phyloP scores from a whole-genome alignment of 2,329 filamentous ascomycete genomes.

The Paraphoma sp. region DNA sequence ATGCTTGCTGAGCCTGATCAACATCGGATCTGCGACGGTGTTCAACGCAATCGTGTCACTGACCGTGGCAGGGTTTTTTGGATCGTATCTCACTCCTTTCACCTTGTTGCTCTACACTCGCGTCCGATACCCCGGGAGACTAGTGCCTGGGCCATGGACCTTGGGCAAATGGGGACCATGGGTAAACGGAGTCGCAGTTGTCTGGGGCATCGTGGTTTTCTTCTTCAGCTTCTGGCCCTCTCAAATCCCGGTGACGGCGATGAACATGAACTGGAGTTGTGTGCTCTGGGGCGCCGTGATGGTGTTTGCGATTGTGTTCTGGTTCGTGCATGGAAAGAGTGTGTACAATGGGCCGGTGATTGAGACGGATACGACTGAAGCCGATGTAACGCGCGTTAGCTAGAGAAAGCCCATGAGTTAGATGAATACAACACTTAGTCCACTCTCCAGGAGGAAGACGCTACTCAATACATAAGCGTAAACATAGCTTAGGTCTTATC shows the following conservation, averaged over 20 bases:
- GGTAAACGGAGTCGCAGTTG: slow-evolving; percentile 18
- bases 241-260: slow-evolving; percentile 16
- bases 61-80: slow-evolving; percentile 22
- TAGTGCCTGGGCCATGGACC: slow-evolving; percentile 12
- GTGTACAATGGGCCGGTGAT: slow-evolving; percentile 24
- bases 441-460: no score
- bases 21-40: slow-evolving; percentile 21
- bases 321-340: slow-evolving; percentile 17
- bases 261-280: slow-evolving; percentile 30
- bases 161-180: slow-evolving; percentile 17
- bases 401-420: background rate
- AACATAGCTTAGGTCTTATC: no score
- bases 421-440: no score
- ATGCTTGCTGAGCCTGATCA: slow-evolving; percentile 20
- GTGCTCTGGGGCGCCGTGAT: slow-evolving; percentile 23
- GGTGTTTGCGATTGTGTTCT: slow-evolving; percentile 23
- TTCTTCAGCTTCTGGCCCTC: slow-evolving; percentile 32
- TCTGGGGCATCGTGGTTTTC: slow-evolving; percentile 20
- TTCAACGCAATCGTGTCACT: slow-evolving; percentile 30
- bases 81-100: slow-evolving; percentile 24
- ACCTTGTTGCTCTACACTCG: slow-evolving; percentile 15
- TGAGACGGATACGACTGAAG: slow-evolving; percentile 9
- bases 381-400: background rate
- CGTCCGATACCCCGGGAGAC: slow-evolving; percentile 7
- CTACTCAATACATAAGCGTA: no score